Evolutionary conservation across 2,329 filamentous ascomycete species (phyloP), one percentile per base, ranked within the genome.

Genomic region (Ascochyta lentis): DNA sequence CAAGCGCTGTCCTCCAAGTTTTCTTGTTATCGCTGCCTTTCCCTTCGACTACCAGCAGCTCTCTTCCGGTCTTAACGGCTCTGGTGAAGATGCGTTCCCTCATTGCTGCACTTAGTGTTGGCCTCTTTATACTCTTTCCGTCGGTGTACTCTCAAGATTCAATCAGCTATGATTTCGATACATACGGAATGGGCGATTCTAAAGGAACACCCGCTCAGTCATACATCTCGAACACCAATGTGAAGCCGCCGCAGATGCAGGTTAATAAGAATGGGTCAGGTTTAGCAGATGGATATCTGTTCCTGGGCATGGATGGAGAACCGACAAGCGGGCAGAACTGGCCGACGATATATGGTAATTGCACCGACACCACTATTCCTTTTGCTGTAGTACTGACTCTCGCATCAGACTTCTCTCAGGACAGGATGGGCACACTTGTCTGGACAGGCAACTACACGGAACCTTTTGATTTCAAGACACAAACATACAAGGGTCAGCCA

Each of bases 401-500:
- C 19, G 7, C 16, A 4, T 15, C 29, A 59, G 56, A 59, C 40
- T 54, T 66, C 44, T 62, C 64, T 12, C 40, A 49, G 16, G 60
- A 65, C 10, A 46, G 50, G 34, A 57, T 61, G 48, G 63, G 63
- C 19, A 60, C 61, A 12, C 55, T 67, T 1, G 51, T 66, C 24
- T 67, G 63, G 64, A 61, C 58, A 13, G 58, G 39, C 0, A 59
- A 67, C 27, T 66, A 63, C 53, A 56, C 51, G 9, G 59, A 63
- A 27, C 51, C 59, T 7, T 67, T 66, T 38, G 61, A 67, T 34
- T 66, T 67, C 51, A 58, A 54, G 37, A 53, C 54, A 26, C 65
- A 67, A 41, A 64, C 55, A 0, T 67, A 68, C 54, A 58, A 61
- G 24, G 64, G 59, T 15, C 45, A 67, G n/a, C 60, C 59, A 23